These are phyloP conservation scores for Saraca asoca DNA, from an alignment of 331 rosid genomes.

Conservation along the genomic window DNA sequence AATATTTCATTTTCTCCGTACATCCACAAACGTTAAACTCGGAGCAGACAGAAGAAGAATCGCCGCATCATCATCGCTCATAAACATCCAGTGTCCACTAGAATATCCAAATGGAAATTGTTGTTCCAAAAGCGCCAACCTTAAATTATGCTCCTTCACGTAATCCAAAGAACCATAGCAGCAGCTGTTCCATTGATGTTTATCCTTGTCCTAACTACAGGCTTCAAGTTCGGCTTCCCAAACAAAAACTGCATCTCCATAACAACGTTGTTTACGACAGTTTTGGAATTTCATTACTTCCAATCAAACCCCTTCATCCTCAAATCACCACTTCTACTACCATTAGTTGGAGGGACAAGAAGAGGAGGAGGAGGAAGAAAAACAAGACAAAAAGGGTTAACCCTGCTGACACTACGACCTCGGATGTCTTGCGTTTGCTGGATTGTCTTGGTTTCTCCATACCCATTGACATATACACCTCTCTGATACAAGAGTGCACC, in stretches of 20 bases:
- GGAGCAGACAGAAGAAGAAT: too few species aligned
- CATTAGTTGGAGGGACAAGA: not conserved
- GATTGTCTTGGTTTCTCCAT: conserved; percentile 43
- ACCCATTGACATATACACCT: conserved; percentile 49
- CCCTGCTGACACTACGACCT: conserved; percentile 30
- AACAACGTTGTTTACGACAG: not conserved
- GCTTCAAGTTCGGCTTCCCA: conserved; percentile 36
- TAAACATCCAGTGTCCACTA: too few species aligned
- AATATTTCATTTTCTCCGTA: too few species aligned
- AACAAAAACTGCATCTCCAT: conserved; percentile 6
- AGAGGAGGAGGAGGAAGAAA: conserved; percentile 13
- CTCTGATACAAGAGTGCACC: conserved; percentile 53
- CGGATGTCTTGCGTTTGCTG: conserved; percentile 51
- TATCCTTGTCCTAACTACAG: not conserved
- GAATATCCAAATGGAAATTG: too few species aligned
- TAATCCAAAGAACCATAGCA: not conserved
- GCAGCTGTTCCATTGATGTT: not conserved
- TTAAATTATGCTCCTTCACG: too few species aligned
- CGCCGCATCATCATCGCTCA: too few species aligned
- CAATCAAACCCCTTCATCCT: conserved; percentile 22
- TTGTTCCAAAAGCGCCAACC: too few species aligned
- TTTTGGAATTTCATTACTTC: conserved; percentile 7
- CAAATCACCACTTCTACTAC: not conserved
- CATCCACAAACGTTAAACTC: too few species aligned
- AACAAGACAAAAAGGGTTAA: not conserved